Conservation (phyloP, 345 rosid genomes). For the Linum usitatissimum region DNA sequence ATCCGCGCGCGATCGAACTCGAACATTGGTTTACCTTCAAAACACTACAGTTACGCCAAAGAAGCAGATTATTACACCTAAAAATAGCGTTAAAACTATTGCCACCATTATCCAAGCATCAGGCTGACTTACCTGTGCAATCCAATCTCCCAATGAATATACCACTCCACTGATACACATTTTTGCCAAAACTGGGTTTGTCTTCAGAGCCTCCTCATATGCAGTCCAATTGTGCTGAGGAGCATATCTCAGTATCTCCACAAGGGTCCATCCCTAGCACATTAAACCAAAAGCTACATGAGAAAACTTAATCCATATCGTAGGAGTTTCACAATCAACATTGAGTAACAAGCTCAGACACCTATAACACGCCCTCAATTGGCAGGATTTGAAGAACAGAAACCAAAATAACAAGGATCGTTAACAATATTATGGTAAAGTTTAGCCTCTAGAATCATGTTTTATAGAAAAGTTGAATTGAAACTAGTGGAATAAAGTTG, state of each 20-base stretch:
- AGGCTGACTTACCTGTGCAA: constrained; percentile 64
- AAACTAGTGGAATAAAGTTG: too few species aligned
- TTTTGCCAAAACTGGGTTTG: constrained; percentile 80
- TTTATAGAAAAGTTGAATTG: too few species aligned
- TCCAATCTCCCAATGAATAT: constrained; percentile 91
- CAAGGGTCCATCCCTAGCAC: constrained; percentile 82
- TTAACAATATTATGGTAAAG: too few species aligned
- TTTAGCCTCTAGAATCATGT: too few species aligned
- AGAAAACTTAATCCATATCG: neutral
- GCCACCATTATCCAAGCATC: neutral
- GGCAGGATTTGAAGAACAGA: neutral
- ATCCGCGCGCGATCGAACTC: constrained; percentile 79
- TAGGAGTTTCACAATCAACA: neutral
- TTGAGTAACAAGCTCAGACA: neutral
- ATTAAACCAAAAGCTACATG: constrained; percentile 5
- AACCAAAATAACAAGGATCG: neutral
- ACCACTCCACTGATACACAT: constrained; percentile 93
- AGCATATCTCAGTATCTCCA: constrained; percentile 81
- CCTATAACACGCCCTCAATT: neutral
- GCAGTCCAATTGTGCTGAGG: constrained; percentile 95
- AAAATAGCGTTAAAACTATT: neutral
- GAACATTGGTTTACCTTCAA: constrained; percentile 77
- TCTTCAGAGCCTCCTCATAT: constrained; percentile 80
- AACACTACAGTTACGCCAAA: constrained; percentile 39
- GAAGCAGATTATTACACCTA: neutral